A percentile compares a stretch with the other conserved stretches of the same genome.
These are phyloP conservation scores for Ajuga chamaepitys DNA, from an alignment of 257 asterid species.

Conservation along the genomic window DNA sequence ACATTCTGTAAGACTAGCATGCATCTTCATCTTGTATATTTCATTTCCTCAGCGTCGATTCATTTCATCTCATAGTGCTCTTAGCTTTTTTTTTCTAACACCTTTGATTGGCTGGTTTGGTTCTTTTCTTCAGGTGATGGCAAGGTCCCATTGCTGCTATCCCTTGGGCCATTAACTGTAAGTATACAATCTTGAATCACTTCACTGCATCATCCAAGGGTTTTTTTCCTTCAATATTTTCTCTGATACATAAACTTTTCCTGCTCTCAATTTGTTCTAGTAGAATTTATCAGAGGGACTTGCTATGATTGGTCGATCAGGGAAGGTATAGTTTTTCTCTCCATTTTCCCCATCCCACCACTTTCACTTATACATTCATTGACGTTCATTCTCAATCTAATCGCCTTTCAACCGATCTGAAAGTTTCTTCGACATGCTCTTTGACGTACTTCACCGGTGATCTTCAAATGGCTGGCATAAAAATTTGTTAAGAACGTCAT, in stretches of 20 bases:
- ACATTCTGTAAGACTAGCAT: no score
- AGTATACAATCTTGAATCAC: constrained; percentile 21
- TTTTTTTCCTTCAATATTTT: no score
- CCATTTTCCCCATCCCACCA: neutral
- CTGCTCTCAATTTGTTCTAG: constrained; percentile 7
- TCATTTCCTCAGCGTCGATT: no score
- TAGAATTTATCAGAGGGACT: constrained; percentile 81
- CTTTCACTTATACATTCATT: neutral
- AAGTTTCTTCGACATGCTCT: neutral
- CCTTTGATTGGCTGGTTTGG: neutral
- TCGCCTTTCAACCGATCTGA: neutral
- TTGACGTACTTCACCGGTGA: neutral
- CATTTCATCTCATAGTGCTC: neutral
- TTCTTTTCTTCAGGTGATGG: constrained; percentile 33
- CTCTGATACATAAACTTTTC: neutral
- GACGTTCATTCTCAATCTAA: neutral
- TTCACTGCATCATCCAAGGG: neutral
- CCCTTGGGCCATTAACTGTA: constrained; percentile 62
- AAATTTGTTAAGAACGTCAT: neutral
- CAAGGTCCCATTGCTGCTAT: constrained; percentile 29
- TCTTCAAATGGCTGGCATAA: neutral
- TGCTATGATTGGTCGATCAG: constrained; percentile 92
- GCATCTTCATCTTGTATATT: no score
- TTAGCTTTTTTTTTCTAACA: neutral
- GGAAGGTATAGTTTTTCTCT: constrained; percentile 44